Evolutionary conservation across 1,284 basidiomycete species (phyloP), one percentile per base, ranked within the genome.

Genomic region (Trametes hirsuta): DNA sequence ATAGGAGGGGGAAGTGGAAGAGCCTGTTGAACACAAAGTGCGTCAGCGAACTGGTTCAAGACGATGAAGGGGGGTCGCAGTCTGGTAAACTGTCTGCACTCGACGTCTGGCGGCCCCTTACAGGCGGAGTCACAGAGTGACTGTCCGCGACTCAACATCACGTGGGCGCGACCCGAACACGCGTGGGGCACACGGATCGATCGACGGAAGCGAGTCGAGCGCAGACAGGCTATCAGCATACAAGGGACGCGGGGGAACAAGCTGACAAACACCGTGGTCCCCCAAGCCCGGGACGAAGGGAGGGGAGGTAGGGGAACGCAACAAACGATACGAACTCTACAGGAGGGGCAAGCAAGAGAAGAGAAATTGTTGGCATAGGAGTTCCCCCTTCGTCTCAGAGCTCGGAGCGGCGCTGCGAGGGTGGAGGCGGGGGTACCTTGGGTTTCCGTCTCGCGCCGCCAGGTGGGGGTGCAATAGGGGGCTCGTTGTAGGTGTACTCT

Each of bases 381-480:
- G 73, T 77, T 75, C 84, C 88, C 85, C 88, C 90, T 88, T 91
- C 90, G 90, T 90, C 90, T 91, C 88, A 92, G 83, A 91, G 87
- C 87, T 91, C 89, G 79, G 88, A 87, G 83, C 88, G 89, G 84
- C 89, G 88, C 79, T 84, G 83, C 79, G 82, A 69, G 66, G 86
- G 85, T 77, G 86, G 74, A 69, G 87, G 85, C 77, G 87, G 84
- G 76, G 87, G 82, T 93, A 92, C 91, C 91, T 93, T 93, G 86
- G 84, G 77, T 86, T 87, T 91, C 77, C 88, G 86, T 79, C 86
- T 88, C 59, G 82, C 69, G 65, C 76, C 78, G 47, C 41, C 49
- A 48, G 58, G 58, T 14, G 44, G 47, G 24, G 49, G 51, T 14
- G 47, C 42, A 12, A 54, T 47, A 41, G 64, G 55, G 62, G 80